Evolutionary conservation across 2,329 filamentous ascomycete genomes (phyloP).

Genomic region (Ambrosiella cleistominuta): DNA sequence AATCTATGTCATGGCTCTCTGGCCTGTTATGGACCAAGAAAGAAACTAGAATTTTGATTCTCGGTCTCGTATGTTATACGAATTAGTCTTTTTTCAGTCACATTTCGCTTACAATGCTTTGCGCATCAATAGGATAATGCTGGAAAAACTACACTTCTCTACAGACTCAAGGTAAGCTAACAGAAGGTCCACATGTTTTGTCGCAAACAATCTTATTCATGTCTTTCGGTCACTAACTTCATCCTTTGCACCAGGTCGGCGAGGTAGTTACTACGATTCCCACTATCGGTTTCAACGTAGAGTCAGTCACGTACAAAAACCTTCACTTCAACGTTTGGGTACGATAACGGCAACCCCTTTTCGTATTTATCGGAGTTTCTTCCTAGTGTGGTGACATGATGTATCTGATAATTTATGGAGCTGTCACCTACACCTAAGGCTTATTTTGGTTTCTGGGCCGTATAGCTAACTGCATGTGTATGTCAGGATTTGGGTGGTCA

Average conservation of each 20-base stretch:
- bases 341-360: constrained; percentile 21
- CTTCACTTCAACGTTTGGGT: constrained; percentile 98
- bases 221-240: constrained; percentile 3
- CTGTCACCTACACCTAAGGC: background rate
- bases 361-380: background rate
- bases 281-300: constrained; percentile 98
- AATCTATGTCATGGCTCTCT: constrained; percentile 52
- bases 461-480: background rate
- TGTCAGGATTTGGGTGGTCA: constrained; percentile 77
- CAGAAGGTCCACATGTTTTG: constrained; percentile 1
- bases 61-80: constrained; percentile 57
- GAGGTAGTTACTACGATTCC: constrained; percentile 98
- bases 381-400: background rate
- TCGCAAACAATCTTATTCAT: background rate
- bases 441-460: too few relatives aligned
- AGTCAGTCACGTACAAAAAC: constrained; percentile 96
- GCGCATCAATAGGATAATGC: constrained; percentile 64
- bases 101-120: background rate
- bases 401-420: background rate
- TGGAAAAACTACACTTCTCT: constrained; percentile 91
- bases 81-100: background rate
- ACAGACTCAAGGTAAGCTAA: constrained; percentile 66
- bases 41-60: constrained; percentile 89
- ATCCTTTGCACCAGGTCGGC: constrained; percentile 50
- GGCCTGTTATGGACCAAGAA: constrained; percentile 78